Evolutionary conservation across 352 stramenopile species (phyloP), one percentile per base, ranked within the genome.

Genomic region (Globisporangium mamillatum): DNA sequence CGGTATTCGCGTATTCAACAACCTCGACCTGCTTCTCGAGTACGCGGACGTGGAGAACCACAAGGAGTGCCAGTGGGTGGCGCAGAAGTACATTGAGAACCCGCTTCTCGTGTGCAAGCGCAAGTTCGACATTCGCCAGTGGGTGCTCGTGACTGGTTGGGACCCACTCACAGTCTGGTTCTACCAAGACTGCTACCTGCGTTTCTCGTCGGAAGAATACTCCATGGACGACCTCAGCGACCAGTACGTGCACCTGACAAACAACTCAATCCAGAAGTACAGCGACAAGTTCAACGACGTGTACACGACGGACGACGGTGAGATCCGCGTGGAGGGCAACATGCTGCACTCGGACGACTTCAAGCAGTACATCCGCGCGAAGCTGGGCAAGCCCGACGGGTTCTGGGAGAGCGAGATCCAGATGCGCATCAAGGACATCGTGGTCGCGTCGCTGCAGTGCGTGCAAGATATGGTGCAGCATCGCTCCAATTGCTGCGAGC

Each of bases 201-300:
- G 93, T 22, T 98, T 98, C 69, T 92, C 84, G 57, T 94, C 91
- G 1, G 88, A 96, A 56, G 82, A 86, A 61, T 93, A 91, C 73
- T 86, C 82, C 46, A 88, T 82, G 63, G 76, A 91, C n/a, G 82
- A 95, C 67, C 64, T 94, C 56, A 84, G 71, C 14, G 92, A 98
- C 70, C 77, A 84, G 65, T 98, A 95, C 80, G 87, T 98, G 58
- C 94, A 98, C 73, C 70, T 98, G 44, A 97, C 94, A 36, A 98
- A 98, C 78, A 98, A 98, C 79, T 96, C 80, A 55, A 98, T 98
- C 70, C 86, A 93, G 69, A 98, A 98, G 78, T 86, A 96, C 70
- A 92, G 78, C 58, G 83, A 96, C 67, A 95, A 97, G 61, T 98
- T 98, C 67, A 70, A 94, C 65, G 76, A 91, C 58, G 78, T 86